phyloP scores from a whole-genome alignment of 164 flowering plant genomes.

The Magnolia sinica region DNA sequence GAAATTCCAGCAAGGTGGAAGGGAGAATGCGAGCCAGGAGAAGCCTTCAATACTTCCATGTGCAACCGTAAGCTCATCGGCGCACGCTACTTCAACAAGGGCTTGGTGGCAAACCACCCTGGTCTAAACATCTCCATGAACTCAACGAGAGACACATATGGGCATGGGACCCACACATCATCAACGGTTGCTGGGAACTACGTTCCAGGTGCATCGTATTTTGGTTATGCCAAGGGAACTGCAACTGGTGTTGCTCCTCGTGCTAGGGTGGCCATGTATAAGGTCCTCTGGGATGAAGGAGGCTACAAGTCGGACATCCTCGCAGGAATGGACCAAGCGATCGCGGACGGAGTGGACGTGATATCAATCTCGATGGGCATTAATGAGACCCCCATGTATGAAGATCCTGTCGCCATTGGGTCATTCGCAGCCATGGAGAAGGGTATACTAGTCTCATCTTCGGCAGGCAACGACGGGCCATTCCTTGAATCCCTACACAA shows the following conservation, averaged over 20 bases:
- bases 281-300: conserved; percentile 46
- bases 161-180: conserved; percentile 23
- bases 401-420: conserved; percentile 1
- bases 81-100: conserved; percentile 18
- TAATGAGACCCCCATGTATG: background rate
- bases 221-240: conserved; percentile 39
- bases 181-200: conserved; percentile 16
- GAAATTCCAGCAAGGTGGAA: conserved; percentile 17
- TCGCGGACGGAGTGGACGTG: conserved; percentile 61
- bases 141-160: conserved; percentile 12
- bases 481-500: background rate
- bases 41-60: conserved; percentile 38
- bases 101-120: background rate
- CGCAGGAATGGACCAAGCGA: conserved; percentile 66
- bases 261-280: conserved; percentile 68
- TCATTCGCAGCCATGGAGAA: conserved; percentile 6
- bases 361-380: conserved; percentile 55
- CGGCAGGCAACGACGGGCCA: conserved; percentile 11
- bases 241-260: conserved; percentile 57
- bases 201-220: conserved; percentile 8
- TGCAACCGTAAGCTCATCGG: conserved; percentile 24
- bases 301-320: conserved; percentile 38
- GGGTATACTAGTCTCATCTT: conserved; percentile 8
- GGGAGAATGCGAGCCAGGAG: conserved; percentile 17
- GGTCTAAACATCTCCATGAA: conserved; percentile 12